Percentiles rank a stretch among this genome's conserved stretches.
Conservation (phyloP, 345 rosid genomes). For the Geranium brycei region DNA sequence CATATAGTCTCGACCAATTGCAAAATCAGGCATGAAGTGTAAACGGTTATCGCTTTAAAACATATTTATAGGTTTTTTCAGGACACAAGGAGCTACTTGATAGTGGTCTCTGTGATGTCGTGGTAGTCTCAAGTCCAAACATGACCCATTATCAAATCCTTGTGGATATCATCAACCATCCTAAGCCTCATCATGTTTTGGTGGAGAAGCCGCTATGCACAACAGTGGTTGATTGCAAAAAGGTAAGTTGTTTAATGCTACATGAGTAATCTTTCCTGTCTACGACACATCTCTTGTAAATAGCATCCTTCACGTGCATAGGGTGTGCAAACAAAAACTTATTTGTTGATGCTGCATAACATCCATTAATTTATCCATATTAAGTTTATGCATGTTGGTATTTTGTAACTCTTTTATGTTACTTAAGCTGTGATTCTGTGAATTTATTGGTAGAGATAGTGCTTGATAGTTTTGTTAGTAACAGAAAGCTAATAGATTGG, state of each 20-base stretch:
- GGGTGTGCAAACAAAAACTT: not conserved
- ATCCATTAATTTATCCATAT: no score
- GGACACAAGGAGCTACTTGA: slow-evolving; percentile 66
- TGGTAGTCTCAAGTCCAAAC: slow-evolving; percentile 78
- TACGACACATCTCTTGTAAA: not conserved
- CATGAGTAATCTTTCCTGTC: not conserved
- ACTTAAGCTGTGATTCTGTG: not conserved
- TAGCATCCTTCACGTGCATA: not conserved
- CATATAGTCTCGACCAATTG: not conserved
- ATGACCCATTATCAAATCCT: slow-evolving; percentile 85
- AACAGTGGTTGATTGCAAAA: slow-evolving; percentile 63
- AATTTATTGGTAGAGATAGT: not conserved
- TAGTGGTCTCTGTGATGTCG: slow-evolving; percentile 67
- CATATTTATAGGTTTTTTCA: slow-evolving; percentile 51
- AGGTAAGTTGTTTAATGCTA: slow-evolving; percentile 25
- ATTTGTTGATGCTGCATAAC: not conserved
- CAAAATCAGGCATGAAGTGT: not conserved
- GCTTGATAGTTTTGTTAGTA: not conserved
- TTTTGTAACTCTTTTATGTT: not conserved
- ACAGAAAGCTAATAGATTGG: not conserved
- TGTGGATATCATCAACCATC: slow-evolving; percentile 63
- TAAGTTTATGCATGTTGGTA: not conserved
- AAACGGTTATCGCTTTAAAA: not conserved
- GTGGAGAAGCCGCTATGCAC: slow-evolving; percentile 98
- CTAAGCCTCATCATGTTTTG: slow-evolving; percentile 71